Evolutionary conservation across 805 yeast species (phyloP), one percentile per base, ranked within the genome.

Genomic region (Candida anglica): DNA sequence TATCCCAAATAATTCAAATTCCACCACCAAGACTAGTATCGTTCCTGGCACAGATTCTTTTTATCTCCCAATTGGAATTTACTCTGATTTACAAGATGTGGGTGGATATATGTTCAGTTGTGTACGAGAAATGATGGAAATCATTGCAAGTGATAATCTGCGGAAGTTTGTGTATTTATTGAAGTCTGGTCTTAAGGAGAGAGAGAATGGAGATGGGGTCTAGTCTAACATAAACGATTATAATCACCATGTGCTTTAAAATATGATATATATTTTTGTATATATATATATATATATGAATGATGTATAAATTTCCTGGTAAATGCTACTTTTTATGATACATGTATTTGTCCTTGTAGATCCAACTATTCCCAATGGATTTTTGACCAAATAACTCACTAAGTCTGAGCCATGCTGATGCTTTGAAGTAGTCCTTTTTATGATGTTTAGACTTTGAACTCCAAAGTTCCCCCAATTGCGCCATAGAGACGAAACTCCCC

Each of bases 281-380:
- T n/a, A n/a, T n/a, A n/a, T n/a, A n/a, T n/a, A n/a, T n/a, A n/a
- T n/a, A n/a, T n/a, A n/a, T n/a, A n/a, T n/a, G n/a, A n/a, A n/a
- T n/a, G n/a, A n/a, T n/a, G n/a, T n/a, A n/a, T n/a, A n/a, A n/a
- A n/a, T n/a, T n/a, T n/a, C n/a, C n/a, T n/a, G n/a, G n/a, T n/a
- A n/a, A n/a, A n/a, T n/a, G n/a, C n/a, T n/a, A n/a, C n/a, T n/a
- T n/a, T n/a, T n/a, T n/a, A n/a, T n/a, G 23, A 11, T 11, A 11
- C 23, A 64, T 52, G 47, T 83, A 82, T 60, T 81, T 82, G 30
- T 75, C 77, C 53, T 80, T 82, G 59, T 81, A 77, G 22, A 82
- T 80, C 91, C 91, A 83, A 39, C 79, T 74, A 37, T 81, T 77
- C 0, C 88, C 89, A 17, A 79, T 71, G 36, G 79, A 58, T 42